Base-by-base conservation (phyloP, 164 flowering plant species). In the Stephania cephalantha region DNA sequence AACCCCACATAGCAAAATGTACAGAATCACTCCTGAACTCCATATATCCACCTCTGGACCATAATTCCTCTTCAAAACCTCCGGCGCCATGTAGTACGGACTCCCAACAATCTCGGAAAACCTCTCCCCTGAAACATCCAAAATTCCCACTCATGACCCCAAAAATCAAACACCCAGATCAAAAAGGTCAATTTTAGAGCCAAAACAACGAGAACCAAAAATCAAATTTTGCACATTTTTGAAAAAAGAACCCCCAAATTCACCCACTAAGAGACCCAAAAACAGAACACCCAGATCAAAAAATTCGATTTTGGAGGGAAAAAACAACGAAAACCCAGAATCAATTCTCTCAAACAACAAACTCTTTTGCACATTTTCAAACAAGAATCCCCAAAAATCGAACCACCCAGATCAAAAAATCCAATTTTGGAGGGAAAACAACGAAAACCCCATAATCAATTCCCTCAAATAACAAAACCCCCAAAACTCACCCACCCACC, bases 81-180 rank as follows among this genome's bases (percentile, higher is more conserved):
- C 99, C 3, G 99, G 99, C 11, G 98, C 99, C 99, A 95, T 95
- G 52, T 95, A 95, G 77, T 95, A 95, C 0, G 99, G 99, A 84
- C 99, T 95, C 72, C 99, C 99, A 68, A 95, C 99, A 72, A 95
- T 93, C 90, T 95, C 99, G 3, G 95, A 82, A 69, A 78, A 75
- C 44, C 79, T 67, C 64, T 76, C 81, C 74, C 86, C 85, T 84
- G 76, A 7, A 35, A 35, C 42, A 35, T 4, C 42, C 42, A 35
- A 35, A 35, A 4, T 35, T 35, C 42, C 42, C 42, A 35, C 42
- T 35, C 42, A 35, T 0, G 42, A 53, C 18, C 61, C 61, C 13
- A 12, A 11, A 53, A 53, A 53, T 50, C 55, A 53, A 53, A 53
- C 42, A 35, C 42, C 42, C 42, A 4, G 42, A 35, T 2, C 2